Conservation (phyloP, 2,329 filamentous ascomycete species). For the Seiridium cupressi region DNA sequence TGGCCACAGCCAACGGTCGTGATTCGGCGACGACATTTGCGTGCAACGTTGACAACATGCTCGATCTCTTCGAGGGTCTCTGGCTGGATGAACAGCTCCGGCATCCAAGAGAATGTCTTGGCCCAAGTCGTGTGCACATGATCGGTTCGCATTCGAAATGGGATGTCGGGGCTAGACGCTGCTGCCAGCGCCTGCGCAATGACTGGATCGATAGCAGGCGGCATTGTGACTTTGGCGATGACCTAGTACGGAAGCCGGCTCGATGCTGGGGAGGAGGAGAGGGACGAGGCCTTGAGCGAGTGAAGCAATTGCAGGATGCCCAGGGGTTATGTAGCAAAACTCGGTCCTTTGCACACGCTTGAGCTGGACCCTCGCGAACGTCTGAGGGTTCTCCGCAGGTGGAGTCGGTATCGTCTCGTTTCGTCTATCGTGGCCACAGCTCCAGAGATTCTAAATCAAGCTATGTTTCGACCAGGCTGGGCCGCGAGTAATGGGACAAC, state of each 20-base stretch:
- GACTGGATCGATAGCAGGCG: constrained; percentile 5
- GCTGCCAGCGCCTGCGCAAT: constrained; percentile 5
- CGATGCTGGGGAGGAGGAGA: neutral
- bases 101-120: constrained; percentile 82
- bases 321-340: no score
- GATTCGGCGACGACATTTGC: constrained; percentile 75
- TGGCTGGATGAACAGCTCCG: constrained; percentile 89
- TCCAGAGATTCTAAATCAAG: no score
- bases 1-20: constrained; percentile 88
- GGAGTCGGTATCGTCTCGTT: no score
- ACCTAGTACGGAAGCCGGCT: neutral
- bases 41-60: constrained; percentile 77
- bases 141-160: constrained; percentile 71
- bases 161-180: constrained; percentile 36
- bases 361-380: no score
- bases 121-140: constrained; percentile 94
- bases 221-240: neutral
- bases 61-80: constrained; percentile 77
- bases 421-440: no score
- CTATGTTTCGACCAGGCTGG: no score
- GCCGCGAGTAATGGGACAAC: no score
- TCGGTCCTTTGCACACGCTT: no score
- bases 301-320: no score
- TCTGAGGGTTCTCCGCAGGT: no score
- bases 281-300: no score